Evolutionary conservation across 305 asterid species (phyloP).

Genomic region (Nicotiana rustica): DNA sequence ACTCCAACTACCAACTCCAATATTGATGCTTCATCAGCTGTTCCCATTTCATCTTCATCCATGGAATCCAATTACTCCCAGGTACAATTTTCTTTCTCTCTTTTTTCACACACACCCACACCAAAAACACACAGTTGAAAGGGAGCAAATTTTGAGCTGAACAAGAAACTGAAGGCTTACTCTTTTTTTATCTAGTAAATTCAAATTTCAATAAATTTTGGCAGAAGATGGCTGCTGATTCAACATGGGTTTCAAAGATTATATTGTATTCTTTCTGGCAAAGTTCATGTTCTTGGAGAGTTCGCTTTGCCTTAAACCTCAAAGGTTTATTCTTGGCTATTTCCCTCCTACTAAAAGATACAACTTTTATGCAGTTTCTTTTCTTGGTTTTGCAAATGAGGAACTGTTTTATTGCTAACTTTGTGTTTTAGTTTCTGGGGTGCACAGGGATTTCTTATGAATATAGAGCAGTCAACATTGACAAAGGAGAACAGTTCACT

Average conservation of each 20-base stretch:
- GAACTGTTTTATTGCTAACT: not conserved
- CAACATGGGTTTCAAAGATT: constrained; percentile 55
- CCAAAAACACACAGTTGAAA: constrained; percentile 10
- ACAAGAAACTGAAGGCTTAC: constrained; percentile 17
- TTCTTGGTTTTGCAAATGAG: not conserved
- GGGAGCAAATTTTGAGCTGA: not conserved
- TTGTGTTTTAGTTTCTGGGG: constrained; percentile 20
- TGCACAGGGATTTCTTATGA: constrained; percentile 66
- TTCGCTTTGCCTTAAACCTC: constrained; percentile 78
- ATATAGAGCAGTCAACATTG: constrained; percentile 73
- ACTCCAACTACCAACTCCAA: constrained; percentile 19
- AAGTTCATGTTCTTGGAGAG: constrained; percentile 88
- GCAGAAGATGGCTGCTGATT: constrained; percentile 44
- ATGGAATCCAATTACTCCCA: constrained; percentile 1
- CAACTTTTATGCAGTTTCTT: not conserved
- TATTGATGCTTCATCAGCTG: not conserved
- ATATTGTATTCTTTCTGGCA: constrained; percentile 83
- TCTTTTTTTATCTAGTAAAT: not conserved
- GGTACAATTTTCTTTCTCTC: not conserved
- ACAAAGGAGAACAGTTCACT: constrained; percentile 66
- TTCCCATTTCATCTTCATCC: constrained; percentile 10
- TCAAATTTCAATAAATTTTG: constrained; percentile 24
- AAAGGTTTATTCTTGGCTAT: constrained; percentile 53
- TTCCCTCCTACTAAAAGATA: not conserved
- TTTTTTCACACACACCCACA: not conserved